phyloP scores from a whole-genome alignment of 352 stramenopile species.

The Globisporangium sylvaticum region DNA sequence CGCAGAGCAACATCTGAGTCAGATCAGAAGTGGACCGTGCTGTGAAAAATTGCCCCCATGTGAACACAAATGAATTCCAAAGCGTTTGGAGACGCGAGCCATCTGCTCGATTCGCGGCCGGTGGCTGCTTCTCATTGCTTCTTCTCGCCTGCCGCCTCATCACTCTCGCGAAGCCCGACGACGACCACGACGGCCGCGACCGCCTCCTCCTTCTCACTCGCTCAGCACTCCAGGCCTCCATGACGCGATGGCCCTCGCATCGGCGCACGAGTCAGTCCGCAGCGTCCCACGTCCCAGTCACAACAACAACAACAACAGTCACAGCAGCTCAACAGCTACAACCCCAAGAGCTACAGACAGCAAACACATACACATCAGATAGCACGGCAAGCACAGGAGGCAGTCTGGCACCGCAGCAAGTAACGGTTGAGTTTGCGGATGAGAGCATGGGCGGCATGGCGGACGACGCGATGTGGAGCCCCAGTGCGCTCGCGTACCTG shows the following conservation, averaged over 20 bases:
- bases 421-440: background rate
- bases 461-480: slow-evolving; percentile 14
- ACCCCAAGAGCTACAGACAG: background rate
- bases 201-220: no score
- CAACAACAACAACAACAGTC: background rate
- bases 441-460: slow-evolving; percentile 10
- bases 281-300: background rate
- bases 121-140: slow-evolving; percentile 1
- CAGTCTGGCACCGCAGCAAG: background rate
- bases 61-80: slow-evolving; percentile 13
- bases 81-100: background rate
- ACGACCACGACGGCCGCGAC: background rate
- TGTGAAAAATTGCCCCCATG: background rate
- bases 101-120: background rate
- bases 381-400: background rate
- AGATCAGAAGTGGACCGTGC: background rate
- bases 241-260: background rate
- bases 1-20: background rate
- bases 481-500: slow-evolving; percentile 13
- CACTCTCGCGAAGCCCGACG: background rate
- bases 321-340: background rate
- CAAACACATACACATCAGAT: background rate
- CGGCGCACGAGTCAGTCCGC: slow-evolving; percentile 6
- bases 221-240: background rate
- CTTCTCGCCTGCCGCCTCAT: background rate